phyloP scores from a whole-genome alignment of 495 filamentous ascomycete genomes.

The Annulohypoxylon moriforme region DNA sequence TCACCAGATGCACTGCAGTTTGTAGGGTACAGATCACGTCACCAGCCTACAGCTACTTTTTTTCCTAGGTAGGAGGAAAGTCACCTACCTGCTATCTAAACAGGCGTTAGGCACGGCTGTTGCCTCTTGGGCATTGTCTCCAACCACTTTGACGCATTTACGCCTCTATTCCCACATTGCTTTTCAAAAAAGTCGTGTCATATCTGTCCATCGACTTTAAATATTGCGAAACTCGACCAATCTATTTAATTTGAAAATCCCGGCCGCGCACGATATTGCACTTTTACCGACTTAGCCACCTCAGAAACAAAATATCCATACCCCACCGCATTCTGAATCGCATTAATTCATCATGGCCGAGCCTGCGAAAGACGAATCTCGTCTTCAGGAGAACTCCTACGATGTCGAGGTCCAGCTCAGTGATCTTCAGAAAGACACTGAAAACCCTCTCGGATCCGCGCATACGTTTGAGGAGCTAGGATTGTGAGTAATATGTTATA shows the following conservation, averaged over 20 bases:
- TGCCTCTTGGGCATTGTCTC: conserved; percentile 1
- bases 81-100: neutral
- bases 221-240: neutral
- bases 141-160: neutral
- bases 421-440: conserved; percentile 86
- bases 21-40: neutral
- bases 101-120: neutral
- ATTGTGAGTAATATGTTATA: conserved; percentile 66
- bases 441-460: conserved; percentile 87
- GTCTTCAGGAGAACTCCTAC: conserved; percentile 78
- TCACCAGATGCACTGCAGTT: conserved; percentile 15
- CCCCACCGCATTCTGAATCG: neutral
- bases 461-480: conserved; percentile 87
- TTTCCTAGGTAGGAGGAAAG: neutral
- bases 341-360: conserved; percentile 53
- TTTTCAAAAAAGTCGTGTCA: neutral
- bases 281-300: neutral
- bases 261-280: neutral
- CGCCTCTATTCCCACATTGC: neutral
- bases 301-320: conserved; percentile 1
- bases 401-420: conserved; percentile 89
- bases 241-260: neutral
- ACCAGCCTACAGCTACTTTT: neutral
- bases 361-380: conserved; percentile 38
- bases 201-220: too few relatives aligned